Conservation (phyloP, 2,329 filamentous ascomycete species). For the Ramichloridium luteum region DNA sequence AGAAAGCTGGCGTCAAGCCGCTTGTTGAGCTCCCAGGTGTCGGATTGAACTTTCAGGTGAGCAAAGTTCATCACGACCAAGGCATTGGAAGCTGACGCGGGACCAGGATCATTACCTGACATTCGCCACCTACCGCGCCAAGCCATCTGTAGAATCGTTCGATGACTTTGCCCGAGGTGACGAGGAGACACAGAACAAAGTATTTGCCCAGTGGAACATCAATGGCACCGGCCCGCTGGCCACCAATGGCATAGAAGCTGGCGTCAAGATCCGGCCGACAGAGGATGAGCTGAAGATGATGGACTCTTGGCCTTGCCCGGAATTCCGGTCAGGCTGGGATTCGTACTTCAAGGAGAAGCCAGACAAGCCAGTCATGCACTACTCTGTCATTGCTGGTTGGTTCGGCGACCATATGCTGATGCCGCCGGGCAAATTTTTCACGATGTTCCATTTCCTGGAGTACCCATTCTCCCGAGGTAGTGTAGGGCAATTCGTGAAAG, state of each 20-base stretch:
- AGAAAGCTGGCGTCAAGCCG: conserved; percentile 54
- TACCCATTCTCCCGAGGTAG: conserved; percentile 65
- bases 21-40: conserved; percentile 61
- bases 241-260: conserved; percentile 69
- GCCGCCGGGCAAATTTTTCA: conserved; percentile 69
- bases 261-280: conserved; percentile 64
- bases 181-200: conserved; percentile 57
- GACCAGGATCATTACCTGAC: conserved; percentile 61
- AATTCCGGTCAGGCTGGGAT: conserved; percentile 66
- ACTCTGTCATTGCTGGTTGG: conserved; percentile 58
- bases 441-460: conserved; percentile 72
- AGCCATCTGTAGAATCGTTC: conserved; percentile 64
- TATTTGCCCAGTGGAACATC: conserved; percentile 65
- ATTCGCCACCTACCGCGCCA: conserved; percentile 59
- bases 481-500: no score
- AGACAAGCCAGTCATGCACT: conserved; percentile 80
- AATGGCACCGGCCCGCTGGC: conserved; percentile 68
- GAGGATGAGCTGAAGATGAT: conserved; percentile 56
- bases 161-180: conserved; percentile 69
- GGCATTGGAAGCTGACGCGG: background rate
- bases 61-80: conserved; percentile 41
- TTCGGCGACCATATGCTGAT: conserved; percentile 45
- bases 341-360: conserved; percentile 75
- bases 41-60: conserved; percentile 66
- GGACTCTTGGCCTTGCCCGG: conserved; percentile 59